Base-by-base conservation (phyloP, 2,329 filamentous ascomycete genomes). In the Parasarocladium wereldwijsianum region DNA sequence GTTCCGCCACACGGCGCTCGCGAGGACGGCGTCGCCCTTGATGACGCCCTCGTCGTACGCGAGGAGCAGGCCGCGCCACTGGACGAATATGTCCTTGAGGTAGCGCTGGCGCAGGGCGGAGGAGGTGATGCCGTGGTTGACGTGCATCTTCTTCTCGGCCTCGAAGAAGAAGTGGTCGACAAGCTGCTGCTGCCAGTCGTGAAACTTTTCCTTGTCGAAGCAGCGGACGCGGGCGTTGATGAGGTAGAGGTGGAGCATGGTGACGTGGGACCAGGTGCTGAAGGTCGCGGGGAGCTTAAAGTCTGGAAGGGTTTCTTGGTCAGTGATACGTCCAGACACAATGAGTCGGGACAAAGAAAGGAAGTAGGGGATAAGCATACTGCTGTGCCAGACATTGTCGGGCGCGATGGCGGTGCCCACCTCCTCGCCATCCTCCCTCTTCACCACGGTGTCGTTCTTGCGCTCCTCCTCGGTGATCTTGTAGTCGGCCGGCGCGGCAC, bases 171-270 rank as follows among this genome's bases (percentile, higher is more conserved):
- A 94, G 54, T 96, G 85, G 57, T 98, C 86, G 26, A 90, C 72
- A 38, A 98, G 66, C 57, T 93, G 82, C 46, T 85, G 80, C 52
- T 92, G 83, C 75, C 85, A 93, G 34, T 72, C 68, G 36, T 71
- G 66, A 41, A 80, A 75, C 40, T 70, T 64, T 14, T 76, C 68
- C 32, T 64, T 60, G 14, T 82, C 76, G 42, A 94, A 71, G 52
- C 76, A 76, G 39, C 90, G 80, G 43, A 94, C 62, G 33, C 86
- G 79, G 26, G 82, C 79, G 32, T 82, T 80, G 35, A 96, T 57
- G 34, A 94, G 69, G 62, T 93, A 96, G 68, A 98, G 80, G 62
- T 98, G 87, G 34, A 98, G 68, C 66, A 93, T 93, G 20, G 86
- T 90, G 25, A 96, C 77, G 55, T 96, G 86, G 13, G 85, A 82